These are phyloP conservation scores for Talaromyces amestolkiae DNA, from an alignment of 2,329 filamentous ascomycete species.

Conservation along the genomic window DNA sequence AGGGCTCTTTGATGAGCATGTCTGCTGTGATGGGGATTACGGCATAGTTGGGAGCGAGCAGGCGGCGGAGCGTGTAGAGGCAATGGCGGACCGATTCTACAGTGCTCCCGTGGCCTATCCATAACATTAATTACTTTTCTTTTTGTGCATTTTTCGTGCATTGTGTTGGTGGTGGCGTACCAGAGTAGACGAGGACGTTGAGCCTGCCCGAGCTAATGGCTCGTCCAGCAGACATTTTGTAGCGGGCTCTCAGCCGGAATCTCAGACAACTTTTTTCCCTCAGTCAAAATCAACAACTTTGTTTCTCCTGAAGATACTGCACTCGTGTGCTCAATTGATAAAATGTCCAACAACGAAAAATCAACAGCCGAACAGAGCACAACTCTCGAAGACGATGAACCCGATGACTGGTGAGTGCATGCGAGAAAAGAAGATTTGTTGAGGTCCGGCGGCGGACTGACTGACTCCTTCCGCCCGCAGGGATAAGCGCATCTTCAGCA, in stretches of 20 bases:
- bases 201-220: constrained; percentile 65
- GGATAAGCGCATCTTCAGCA: constrained; percentile 98
- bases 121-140: neutral
- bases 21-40: constrained; percentile 80
- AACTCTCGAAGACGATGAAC: constrained; percentile 73
- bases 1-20: constrained; percentile 84
- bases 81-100: constrained; percentile 86
- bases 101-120: constrained; percentile 77
- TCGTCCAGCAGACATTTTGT: constrained; percentile 33
- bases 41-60: constrained; percentile 87
- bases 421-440: neutral
- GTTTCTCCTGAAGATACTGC: neutral
- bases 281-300: neutral
- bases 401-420: constrained; percentile 82
- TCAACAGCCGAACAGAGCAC: constrained; percentile 33
- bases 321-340: neutral
- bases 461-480: constrained; percentile 47
- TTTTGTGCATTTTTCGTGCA: neutral
- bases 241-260: neutral
- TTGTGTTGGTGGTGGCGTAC: constrained; percentile 48
- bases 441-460: constrained; percentile 17
- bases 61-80: constrained; percentile 77
- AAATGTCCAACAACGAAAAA: constrained; percentile 60
- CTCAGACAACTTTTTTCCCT: neutral
- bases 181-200: constrained; percentile 92